Base-by-base conservation (phyloP, 768 basidiomycete species). In the Trametes maxima region DNA sequence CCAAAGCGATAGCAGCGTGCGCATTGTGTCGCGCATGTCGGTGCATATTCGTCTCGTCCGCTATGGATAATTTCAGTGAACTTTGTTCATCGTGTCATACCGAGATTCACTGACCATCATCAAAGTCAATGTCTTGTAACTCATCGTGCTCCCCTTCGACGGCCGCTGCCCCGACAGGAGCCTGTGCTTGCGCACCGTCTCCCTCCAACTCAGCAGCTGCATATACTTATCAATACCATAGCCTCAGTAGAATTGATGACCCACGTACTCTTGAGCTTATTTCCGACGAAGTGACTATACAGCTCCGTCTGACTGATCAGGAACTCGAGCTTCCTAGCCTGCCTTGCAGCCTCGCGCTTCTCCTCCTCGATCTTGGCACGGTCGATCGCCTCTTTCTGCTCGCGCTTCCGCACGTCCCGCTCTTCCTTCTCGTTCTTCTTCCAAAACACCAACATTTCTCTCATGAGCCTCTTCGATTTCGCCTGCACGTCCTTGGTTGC, bases 271-370 rank as follows among this genome's bases (percentile, higher is more conserved):
- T 92, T 92, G 54, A 94, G 83, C 77, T 98, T 98, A 76, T 88
- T 97, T 35, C 96, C 96, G 60, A 99, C 95, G 82, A 99, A 98
- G 78, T 99, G 97, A 66, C 93, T 95, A 76, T 98, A 99, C 8
- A 98, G 83, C 73, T 99, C 97, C 3, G 97, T 98, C 75, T 98
- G 96, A 60, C 93, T 98, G 74, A 99, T 95, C 75, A 99, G 80
- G 78, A 98, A 99, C 77, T 99, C 97, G 24, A 99, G 85, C 74
- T 98, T 98, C 66, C 96, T 85, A 13, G 95, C 93, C 73, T 96
- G 94, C 53, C 97, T 81, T 40, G 95, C 90, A 13, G 92, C 90
- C 75, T 99, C 97, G 43, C 96, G 84, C 70, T 87, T 92, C 76
- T 97, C 94, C 73, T 96, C 95, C 74, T 96, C 94, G 35, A 92